Percentiles rank a stretch among this genome's conserved stretches.
Evolutionary conservation across 768 basidiomycete species (phyloP).

Genomic region (Amyloporia xantha): DNA sequence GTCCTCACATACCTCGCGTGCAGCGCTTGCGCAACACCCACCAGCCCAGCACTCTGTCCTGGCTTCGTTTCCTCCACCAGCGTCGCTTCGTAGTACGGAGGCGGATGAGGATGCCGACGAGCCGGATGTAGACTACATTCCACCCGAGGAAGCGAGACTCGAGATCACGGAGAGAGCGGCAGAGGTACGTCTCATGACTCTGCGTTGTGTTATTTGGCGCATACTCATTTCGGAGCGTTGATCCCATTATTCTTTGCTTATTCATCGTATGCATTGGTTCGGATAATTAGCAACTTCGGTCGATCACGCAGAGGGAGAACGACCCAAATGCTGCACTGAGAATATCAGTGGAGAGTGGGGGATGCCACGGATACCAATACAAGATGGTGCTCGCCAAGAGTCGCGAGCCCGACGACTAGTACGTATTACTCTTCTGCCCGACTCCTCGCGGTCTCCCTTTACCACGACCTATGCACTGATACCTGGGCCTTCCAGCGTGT

Average conservation of each 20-base stretch:
- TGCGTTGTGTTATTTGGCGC: conserved; percentile 2
- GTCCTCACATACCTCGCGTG: conserved; percentile 2
- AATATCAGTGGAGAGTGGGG: conserved; percentile 86
- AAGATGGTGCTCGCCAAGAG: conserved; percentile 74
- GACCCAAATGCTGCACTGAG: conserved; percentile 64
- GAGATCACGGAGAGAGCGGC: conserved; percentile 70
- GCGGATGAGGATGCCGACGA: conserved; percentile 55
- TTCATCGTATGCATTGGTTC: no score
- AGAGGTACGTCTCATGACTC: conserved; percentile 42
- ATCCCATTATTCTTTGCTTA: neutral
- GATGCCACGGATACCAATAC: conserved; percentile 97
- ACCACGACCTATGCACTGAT: neutral
- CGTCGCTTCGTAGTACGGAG: conserved; percentile 7
- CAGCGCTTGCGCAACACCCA: conserved; percentile 37
- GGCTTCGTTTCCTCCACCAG: conserved; percentile 40
- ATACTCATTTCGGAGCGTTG: neutral
- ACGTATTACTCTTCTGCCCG: conserved; percentile 25
- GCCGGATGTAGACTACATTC: conserved; percentile 53
- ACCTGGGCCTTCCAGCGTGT: conserved; percentile 60
- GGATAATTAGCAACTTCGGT: conserved; percentile 80
- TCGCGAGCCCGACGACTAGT: conserved; percentile 79
- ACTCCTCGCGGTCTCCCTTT: no score
- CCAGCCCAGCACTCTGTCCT: conserved; percentile 34
- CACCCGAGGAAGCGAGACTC: conserved; percentile 46
- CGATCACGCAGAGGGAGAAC: conserved; percentile 59